A percentile compares a stretch with the other conserved stretches of the same genome.
Conservation (phyloP, 257 asterid genomes). For the Primulina eburnea region DNA sequence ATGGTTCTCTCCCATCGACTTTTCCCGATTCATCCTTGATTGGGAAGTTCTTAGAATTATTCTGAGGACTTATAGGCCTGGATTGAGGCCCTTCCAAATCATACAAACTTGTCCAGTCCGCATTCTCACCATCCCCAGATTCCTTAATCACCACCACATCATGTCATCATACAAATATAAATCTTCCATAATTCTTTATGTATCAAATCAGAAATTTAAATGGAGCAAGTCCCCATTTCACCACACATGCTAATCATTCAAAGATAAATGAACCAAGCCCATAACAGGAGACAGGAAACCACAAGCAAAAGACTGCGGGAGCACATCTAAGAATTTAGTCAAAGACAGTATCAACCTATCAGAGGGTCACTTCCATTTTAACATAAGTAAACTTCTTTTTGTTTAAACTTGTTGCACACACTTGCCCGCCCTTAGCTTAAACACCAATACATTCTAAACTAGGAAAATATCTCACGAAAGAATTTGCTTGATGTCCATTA, state of each 20-base stretch:
- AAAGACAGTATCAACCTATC: too few relatives aligned
- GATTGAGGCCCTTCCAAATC: slow-evolving; percentile 68
- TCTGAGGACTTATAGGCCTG: slow-evolving; percentile 45
- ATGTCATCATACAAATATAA: slow-evolving; percentile 18
- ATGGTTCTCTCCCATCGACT: slow-evolving; percentile 53
- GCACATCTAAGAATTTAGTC: neutral
- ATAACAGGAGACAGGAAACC: neutral
- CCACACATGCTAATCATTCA: neutral
- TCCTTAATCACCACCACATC: slow-evolving; percentile 47
- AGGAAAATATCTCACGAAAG: neutral
- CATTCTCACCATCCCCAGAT: slow-evolving; percentile 68
- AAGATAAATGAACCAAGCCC: neutral
- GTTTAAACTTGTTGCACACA: too few relatives aligned
- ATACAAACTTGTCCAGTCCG: slow-evolving; percentile 80
- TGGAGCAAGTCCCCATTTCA: neutral
- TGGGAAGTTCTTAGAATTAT: slow-evolving; percentile 47
- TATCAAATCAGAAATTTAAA: neutral
- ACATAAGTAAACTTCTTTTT: neutral
- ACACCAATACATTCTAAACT: neutral
- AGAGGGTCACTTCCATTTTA: neutral
- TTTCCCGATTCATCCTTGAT: slow-evolving; percentile 48
- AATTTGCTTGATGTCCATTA: neutral
- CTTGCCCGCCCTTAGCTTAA: too few relatives aligned
- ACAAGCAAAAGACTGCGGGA: neutral
- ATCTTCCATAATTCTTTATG: neutral